Percentiles rank a stretch among this genome's conserved stretches.
Evolutionary conservation across 164 flowering plant genomes (phyloP).

Genomic region (Nelumbo lutea): DNA sequence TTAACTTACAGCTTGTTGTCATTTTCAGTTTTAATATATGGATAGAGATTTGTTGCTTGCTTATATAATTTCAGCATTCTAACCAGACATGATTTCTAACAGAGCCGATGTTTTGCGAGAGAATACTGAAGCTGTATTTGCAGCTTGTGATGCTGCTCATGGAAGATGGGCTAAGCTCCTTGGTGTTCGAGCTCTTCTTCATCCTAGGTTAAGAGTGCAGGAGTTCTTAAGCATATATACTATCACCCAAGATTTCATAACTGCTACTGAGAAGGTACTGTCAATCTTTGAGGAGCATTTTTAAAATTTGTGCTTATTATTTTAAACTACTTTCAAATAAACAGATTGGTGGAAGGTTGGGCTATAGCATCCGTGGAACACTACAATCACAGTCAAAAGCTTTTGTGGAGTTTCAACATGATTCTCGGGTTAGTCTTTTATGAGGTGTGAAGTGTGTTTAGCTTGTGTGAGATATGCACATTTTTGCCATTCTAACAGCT

Average conservation of each 20-base stretch:
- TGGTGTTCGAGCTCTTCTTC: slow-evolving; percentile 87
- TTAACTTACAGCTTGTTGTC: background rate
- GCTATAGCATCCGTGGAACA: slow-evolving; percentile 93
- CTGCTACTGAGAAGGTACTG: slow-evolving; percentile 86
- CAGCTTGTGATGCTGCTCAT: slow-evolving; percentile 99
- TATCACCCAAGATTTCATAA: slow-evolving; percentile 86
- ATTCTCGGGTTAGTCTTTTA: slow-evolving; percentile 64
- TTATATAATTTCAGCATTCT: background rate
- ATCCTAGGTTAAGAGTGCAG: slow-evolving; percentile 79
- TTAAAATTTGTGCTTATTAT: slow-evolving; percentile 11
- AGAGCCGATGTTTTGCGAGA: slow-evolving; percentile 95
- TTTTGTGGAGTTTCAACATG: slow-evolving; percentile 91
- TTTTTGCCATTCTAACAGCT: slow-evolving; percentile 12
- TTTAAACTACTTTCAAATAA: slow-evolving; percentile 18
- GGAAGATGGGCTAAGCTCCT: slow-evolving; percentile 99
- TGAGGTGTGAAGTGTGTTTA: background rate
- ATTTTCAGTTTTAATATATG: background rate
- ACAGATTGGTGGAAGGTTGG: slow-evolving; percentile 98
- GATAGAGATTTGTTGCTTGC: background rate
- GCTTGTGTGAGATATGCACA: background rate
- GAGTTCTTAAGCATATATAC: slow-evolving; percentile 81
- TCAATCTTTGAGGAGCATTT: slow-evolving; percentile 2
- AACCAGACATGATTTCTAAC: slow-evolving; percentile 21
- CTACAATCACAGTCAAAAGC: slow-evolving; percentile 95
- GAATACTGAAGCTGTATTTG: slow-evolving; percentile 98